Evolutionary conservation across 140 eudicot genomes (phyloP).

Genomic region (Erigeron philadelphicus): DNA sequence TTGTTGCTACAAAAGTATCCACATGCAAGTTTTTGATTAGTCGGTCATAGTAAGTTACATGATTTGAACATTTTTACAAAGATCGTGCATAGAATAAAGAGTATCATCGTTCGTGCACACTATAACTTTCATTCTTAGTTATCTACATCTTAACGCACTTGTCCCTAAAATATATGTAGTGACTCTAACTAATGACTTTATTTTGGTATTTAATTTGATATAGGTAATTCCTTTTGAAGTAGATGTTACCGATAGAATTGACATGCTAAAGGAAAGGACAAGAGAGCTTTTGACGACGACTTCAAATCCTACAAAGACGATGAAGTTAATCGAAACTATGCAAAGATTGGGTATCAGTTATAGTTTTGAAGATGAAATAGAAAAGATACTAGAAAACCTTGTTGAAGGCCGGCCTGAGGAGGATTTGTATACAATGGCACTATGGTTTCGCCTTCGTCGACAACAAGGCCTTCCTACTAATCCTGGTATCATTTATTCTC

Average conservation of each 20-base stretch:
- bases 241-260: conserved; percentile 21
- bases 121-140: too few species aligned
- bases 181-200: too few species aligned
- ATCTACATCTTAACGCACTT: too few species aligned
- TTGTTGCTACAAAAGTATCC: too few species aligned
- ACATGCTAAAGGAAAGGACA: conserved; percentile 21
- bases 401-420: conserved; percentile 9
- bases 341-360: conserved; percentile 48
- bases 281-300: conserved; percentile 15
- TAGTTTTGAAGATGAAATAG: conserved; percentile 39
- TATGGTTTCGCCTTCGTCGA: conserved; percentile 42
- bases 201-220: neutral
- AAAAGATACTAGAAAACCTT: conserved; percentile 1
- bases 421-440: conserved; percentile 30
- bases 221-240: conserved; percentile 22
- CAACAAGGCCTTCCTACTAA: conserved; percentile 28
- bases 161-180: too few species aligned
- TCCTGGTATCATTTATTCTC: conserved; percentile 26
- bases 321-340: conserved; percentile 41
- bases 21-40: too few species aligned
- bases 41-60: too few species aligned
- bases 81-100: too few species aligned
- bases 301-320: conserved; percentile 21
- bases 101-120: too few species aligned
- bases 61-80: too few species aligned